phyloP scores from a whole-genome alignment of 139 green algal genomes.

The Auxenochlorella protothecoides region DNA sequence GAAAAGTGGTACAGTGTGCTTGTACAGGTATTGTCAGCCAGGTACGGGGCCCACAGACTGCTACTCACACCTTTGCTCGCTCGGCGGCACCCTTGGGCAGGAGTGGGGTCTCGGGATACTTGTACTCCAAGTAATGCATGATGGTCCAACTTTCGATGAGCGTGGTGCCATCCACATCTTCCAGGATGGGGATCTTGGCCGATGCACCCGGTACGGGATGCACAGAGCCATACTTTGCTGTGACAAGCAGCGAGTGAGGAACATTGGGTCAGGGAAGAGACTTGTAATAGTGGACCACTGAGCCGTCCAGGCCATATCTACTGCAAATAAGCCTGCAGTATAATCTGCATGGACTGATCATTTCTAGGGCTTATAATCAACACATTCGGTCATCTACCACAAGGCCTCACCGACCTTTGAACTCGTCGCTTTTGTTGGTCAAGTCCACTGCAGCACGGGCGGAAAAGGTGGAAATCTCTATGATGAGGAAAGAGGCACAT shows the following conservation, averaged over 20 bases:
- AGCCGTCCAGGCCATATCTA: neutral
- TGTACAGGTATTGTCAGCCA: too few relatives aligned
- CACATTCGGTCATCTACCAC: too few relatives aligned
- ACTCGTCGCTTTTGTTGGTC: conserved; percentile 14
- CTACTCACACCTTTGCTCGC: neutral
- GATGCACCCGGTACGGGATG: conserved; percentile 4
- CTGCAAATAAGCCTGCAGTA: neutral
- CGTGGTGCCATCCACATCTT: neutral
- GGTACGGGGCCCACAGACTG: too few relatives aligned
- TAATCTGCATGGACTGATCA: neutral
- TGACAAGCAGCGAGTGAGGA: neutral
- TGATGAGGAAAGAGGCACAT: neutral
- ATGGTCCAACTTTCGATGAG: conserved; percentile 10
- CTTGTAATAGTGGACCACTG: neutral
- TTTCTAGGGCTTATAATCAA: neutral
- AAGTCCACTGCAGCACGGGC: conserved; percentile 4
- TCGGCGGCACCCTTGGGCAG: neutral
- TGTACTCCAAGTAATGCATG: conserved; percentile 1
- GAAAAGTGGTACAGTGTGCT: too few relatives aligned
- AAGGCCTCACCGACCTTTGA: neutral
- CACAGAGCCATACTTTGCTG: neutral
- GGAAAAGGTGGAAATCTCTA: too few relatives aligned
- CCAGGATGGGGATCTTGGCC: conserved; percentile 14
- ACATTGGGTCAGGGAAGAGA: neutral
- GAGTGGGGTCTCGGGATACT: conserved; percentile 3